Conservation (phyloP, 176 grass and related monocot species). For the Oryza punctata region DNA sequence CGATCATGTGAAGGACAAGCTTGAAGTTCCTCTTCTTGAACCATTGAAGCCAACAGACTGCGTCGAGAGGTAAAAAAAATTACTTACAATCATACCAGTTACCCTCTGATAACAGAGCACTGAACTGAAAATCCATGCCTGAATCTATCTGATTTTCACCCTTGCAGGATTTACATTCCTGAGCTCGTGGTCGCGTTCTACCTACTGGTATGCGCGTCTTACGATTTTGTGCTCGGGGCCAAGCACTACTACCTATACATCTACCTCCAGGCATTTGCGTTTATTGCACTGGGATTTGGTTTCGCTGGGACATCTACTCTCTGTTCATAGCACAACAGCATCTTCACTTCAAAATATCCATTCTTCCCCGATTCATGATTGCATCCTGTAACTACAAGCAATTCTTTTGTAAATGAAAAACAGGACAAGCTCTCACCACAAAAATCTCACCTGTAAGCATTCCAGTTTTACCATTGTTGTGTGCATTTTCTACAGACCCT, state of each 20-base stretch:
- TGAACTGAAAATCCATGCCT: background rate
- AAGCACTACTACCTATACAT: constrained; percentile 53
- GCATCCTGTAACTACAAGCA: constrained; percentile 27
- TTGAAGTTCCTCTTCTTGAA: constrained; percentile 42
- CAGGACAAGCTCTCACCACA: background rate
- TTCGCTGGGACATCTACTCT: constrained; percentile 56
- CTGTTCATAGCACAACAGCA: constrained; percentile 34
- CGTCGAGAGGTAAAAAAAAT: constrained; percentile 50
- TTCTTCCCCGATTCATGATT: background rate
- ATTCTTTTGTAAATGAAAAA: constrained; percentile 33
- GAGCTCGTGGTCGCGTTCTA: constrained; percentile 58
- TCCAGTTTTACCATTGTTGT: background rate
- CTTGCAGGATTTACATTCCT: constrained; percentile 61
- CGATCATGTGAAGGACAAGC: constrained; percentile 43
- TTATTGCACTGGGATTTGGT: constrained; percentile 63
- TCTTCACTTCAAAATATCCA: background rate
- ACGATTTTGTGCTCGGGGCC: constrained; percentile 45
- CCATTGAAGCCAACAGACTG: constrained; percentile 49
- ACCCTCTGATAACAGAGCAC: background rate
- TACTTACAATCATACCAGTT: background rate
- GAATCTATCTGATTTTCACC: background rate
- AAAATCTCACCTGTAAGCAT: background rate
- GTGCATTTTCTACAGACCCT: background rate
- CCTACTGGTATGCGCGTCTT: constrained; percentile 56
- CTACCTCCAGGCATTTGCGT: constrained; percentile 67